phyloP scores from a whole-genome alignment of 2,329 filamentous ascomycete species.

The Arthrobotrys megalospora region DNA sequence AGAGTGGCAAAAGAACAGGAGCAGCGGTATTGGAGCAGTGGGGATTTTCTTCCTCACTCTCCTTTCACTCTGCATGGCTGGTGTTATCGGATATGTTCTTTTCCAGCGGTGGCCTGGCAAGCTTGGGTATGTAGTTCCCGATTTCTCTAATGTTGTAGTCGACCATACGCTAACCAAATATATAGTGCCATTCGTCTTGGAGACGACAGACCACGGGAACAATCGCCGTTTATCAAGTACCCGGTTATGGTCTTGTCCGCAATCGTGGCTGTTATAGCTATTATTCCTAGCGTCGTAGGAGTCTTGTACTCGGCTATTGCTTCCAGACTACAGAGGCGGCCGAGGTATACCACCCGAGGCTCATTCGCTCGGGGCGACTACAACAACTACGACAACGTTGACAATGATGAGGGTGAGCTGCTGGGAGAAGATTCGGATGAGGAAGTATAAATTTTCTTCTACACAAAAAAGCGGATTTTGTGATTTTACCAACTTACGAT shows the following conservation, averaged over 20 bases:
- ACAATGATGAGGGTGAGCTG: constrained; percentile 94
- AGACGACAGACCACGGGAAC: constrained; percentile 70
- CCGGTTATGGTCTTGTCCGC: constrained; percentile 82
- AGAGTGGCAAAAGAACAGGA: constrained; percentile 81
- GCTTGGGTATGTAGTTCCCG: constrained; percentile 76
- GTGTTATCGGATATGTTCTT: constrained; percentile 83
- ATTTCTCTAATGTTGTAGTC: not conserved
- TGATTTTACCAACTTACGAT: constrained; percentile 23
- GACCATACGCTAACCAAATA: constrained; percentile 27
- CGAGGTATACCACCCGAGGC: constrained; percentile 87
- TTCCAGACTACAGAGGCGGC: constrained; percentile 72
- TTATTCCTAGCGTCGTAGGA: constrained; percentile 78
- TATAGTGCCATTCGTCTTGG: constrained; percentile 79
- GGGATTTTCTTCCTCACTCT: constrained; percentile 89
- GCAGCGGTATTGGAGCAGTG: constrained; percentile 77
- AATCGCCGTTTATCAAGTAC: constrained; percentile 83
- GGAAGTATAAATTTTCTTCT: constrained; percentile 74
- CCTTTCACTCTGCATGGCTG: constrained; percentile 80
- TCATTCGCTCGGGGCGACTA: constrained; percentile 95
- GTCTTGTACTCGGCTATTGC: constrained; percentile 80
- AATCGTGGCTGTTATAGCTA: constrained; percentile 73
- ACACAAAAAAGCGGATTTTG: constrained; percentile 20
- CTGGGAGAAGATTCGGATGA: constrained; percentile 94
- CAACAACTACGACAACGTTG: constrained; percentile 84
- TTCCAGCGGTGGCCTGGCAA: constrained; percentile 88